Evolutionary conservation across 306 rosid species (phyloP), one percentile per base, ranked within the genome.

Genomic region (Sesbania bispinosa): DNA sequence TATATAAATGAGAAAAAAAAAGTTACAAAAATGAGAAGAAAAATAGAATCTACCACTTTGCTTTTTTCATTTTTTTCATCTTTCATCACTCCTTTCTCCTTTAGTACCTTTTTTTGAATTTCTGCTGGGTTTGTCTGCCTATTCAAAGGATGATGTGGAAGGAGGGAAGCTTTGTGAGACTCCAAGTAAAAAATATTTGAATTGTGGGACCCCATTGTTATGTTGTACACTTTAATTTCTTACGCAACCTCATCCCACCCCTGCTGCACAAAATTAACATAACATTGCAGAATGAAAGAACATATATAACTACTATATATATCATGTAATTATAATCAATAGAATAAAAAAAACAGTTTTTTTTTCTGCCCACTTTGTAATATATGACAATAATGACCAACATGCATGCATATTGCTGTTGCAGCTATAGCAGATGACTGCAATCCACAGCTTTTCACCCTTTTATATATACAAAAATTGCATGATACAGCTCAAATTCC

Each of bases 91-190:
- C 70, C 80, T 85, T 84, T 80, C 14, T 52, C 48, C 86, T 84
- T 83, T 82, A 65, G 76, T 82, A 42, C 71, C 81, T 83, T 85
- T 74, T 74, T 88, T 86, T 83, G 88, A 89, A 86, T 74, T 82
- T 84, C 85, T 85, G 84, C 83, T 85, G 82, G 75, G 66, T 16
- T 71, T 88, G 89, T 82, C 89, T 79, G 81, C 74, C 85, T 87
- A 81, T 89, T 86, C 96, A 83, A 86, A 86, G 89, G 79, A 73
- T 79, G 79, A 80, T 61, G 85, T 75, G 81, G 70, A 81, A 77
- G 79, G 79, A 80, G 46, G 29, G 69, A 71, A 77, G 76, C 80
- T 47, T 77, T 62, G 67, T 66, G 67, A 62, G 70, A 62, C 14
- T 58, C 29, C 65, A 76, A 57, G 77, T 69, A 41, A 80, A 63